These are phyloP conservation scores for Raphanus sativus DNA, from an alignment of 345 rosid genomes.

Conservation along the genomic window DNA sequence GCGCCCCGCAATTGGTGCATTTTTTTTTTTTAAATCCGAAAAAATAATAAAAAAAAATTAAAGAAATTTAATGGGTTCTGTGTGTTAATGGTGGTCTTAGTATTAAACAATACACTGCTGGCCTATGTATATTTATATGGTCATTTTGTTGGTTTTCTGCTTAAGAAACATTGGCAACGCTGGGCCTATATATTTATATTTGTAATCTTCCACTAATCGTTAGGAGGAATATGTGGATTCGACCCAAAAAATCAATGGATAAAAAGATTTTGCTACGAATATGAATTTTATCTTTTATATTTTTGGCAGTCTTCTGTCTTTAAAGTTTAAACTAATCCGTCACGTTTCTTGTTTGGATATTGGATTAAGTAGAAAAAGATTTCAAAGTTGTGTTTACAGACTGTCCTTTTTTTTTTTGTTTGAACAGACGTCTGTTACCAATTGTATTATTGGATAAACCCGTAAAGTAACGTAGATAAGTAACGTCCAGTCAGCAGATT, in stretches of 20 bases:
- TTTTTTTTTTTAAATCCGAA: no score
- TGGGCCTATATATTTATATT: slow-evolving; percentile 9
- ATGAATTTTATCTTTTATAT: neutral
- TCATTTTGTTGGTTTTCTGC: neutral
- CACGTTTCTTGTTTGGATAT: neutral
- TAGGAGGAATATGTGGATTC: neutral
- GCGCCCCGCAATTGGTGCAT: no score
- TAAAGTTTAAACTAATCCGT: neutral
- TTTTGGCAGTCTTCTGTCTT: neutral
- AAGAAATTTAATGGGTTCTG: no score
- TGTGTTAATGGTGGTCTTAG: no score
- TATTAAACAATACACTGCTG: no score
- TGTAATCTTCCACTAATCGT: neutral
- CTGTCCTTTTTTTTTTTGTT: neutral
- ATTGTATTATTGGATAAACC: slow-evolving; percentile 7
- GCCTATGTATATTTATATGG: no score
- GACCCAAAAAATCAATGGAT: neutral
- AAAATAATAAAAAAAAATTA: no score
- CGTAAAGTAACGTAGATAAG: neutral
- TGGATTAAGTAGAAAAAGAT: no score
- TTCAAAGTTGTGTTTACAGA: neutral
- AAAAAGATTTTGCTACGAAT: neutral
- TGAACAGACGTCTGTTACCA: neutral
- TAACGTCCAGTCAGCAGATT: slow-evolving; percentile 15
- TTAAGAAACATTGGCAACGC: no score